Base-by-base conservation (phyloP, 1,284 basidiomycete genomes). In the Sanguinoderma infundibulare region DNA sequence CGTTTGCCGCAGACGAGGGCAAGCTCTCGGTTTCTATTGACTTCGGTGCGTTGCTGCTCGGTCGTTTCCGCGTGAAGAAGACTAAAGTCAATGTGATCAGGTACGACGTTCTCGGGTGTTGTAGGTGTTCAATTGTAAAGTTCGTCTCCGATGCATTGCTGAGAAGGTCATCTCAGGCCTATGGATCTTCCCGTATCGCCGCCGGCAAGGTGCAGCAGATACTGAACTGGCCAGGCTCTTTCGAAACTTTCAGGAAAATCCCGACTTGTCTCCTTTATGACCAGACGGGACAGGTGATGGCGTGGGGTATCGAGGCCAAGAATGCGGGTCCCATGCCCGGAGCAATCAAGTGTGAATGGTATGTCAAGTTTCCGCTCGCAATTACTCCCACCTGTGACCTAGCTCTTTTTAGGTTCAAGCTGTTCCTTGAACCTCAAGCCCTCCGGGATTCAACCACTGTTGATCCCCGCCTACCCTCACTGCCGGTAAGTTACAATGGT, bases 291-390 rank as follows among this genome's bases (percentile, higher is more conserved):
- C 81, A 81, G 62, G 86, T 92, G 1, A 70, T 91, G 32, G 87
- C 90, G 8, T 93, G 91, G 91, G 91, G 91, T 5, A 75, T 92
- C 51, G 89, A 92, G 76, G 91, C 91, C 2, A 92, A 92, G 79
- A 91, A 90, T 68, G 83, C 88, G 2, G 82, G 83, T 38, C 84
- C 85, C 0, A 84, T 88, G 74, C 79, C 82, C 6, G 90, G 90
- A 12, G 87, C 84, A 5, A 77, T 83, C 38, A 85, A 85, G 62
- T 91, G 89, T 68, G 91, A 92, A 81, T 92, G 90, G 82, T 82
- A 55, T 47, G 69, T 58, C 39, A n/a, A 5, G 20, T 20, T 24
- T 20, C 3, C 3, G 10, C 24, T 26, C 4, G 9, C 50, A 53
- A 26, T 42, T 34, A 39, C 10, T 30, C n/a, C 32, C n/a, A 10